These are phyloP conservation scores for Parathielavia appendiculata DNA, from an alignment of 495 filamentous ascomycete species.

Conservation along the genomic window DNA sequence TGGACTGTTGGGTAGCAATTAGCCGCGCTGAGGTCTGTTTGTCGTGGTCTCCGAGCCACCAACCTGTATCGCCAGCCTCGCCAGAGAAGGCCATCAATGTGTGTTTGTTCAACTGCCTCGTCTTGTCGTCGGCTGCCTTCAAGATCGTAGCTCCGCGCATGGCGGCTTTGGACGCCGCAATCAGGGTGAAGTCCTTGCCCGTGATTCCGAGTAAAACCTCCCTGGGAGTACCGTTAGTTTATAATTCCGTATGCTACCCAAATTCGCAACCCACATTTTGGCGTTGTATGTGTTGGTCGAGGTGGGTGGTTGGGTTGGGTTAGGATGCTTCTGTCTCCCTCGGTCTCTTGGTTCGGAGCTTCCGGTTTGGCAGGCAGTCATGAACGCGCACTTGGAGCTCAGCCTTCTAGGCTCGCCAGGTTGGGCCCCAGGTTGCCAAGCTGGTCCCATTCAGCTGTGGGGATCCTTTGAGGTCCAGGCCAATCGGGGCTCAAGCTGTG, in stretches of 20 bases:
- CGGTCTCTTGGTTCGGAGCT: conserved; percentile 24
- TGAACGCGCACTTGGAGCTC: conserved; percentile 19
- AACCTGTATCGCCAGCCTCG: conserved; percentile 95
- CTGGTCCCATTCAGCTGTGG: not conserved
- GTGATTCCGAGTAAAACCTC: conserved; percentile 98
- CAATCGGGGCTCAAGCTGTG: conserved; percentile 11
- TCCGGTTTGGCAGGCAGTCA: conserved; percentile 1
- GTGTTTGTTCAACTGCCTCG: conserved; percentile 79
- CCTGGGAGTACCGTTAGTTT: conserved; percentile 46
- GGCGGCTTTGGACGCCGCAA: conserved; percentile 93
- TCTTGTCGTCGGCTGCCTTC: conserved; percentile 97
- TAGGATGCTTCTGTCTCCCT: conserved; percentile 13
- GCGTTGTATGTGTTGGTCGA: not conserved
- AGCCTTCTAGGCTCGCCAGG: conserved; percentile 10
- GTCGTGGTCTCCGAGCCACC: conserved; percentile 12
- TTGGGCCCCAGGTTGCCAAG: conserved; percentile 8
- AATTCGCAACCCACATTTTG: conserved; percentile 19
- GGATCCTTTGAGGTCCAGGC: not conserved
- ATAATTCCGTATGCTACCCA: too few relatives aligned
- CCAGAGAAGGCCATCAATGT: conserved; percentile 95
- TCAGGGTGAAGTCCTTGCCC: conserved; percentile 96
- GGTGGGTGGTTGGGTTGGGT: conserved; percentile 8
- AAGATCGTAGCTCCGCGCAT: conserved; percentile 96
- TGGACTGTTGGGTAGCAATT: conserved; percentile 60
- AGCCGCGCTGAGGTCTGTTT: conserved; percentile 18